Evolutionary conservation across 805 yeast genomes (phyloP).

Genomic region (Myxozyma kluyveri): DNA sequence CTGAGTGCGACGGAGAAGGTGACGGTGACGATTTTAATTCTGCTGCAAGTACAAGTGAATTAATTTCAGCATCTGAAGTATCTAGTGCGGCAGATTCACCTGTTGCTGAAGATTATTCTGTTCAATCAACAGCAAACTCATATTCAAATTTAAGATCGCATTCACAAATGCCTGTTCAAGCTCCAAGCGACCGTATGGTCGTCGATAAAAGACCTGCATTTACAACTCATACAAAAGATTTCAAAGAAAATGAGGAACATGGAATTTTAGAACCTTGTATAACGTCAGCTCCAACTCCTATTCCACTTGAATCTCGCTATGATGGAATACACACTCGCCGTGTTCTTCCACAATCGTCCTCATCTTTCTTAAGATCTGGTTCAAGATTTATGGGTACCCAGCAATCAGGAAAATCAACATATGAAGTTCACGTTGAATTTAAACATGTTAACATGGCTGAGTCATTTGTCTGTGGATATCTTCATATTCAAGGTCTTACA

Average conservation of each 20-base stretch:
- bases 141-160: not conserved
- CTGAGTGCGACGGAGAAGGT: not conserved
- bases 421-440: slow-evolving; percentile 66
- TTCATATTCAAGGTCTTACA: slow-evolving; percentile 61
- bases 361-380: slow-evolving; percentile 58
- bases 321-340: slow-evolving; percentile 15
- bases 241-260: not conserved
- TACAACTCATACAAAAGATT: not conserved
- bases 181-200: not conserved
- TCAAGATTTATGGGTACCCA: slow-evolving; percentile 65
- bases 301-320: slow-evolving; percentile 16
- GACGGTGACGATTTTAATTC: too few relatives aligned
- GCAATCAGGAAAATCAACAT: slow-evolving; percentile 61
- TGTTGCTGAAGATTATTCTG: not conserved
- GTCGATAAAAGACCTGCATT: not conserved
- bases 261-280: slow-evolving; percentile 2
- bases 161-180: not conserved
- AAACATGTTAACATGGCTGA: slow-evolving; percentile 62
- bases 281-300: slow-evolving; percentile 19
- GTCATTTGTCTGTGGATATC: slow-evolving; percentile 56
- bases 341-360: slow-evolving; percentile 18
- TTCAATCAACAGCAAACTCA: not conserved
- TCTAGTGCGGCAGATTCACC: too few relatives aligned
- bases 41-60: too few relatives aligned
- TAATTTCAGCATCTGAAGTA: too few relatives aligned